Evolutionary conservation across 2,329 filamentous ascomycete species (phyloP).

Genomic region (Triangularia setosa): DNA sequence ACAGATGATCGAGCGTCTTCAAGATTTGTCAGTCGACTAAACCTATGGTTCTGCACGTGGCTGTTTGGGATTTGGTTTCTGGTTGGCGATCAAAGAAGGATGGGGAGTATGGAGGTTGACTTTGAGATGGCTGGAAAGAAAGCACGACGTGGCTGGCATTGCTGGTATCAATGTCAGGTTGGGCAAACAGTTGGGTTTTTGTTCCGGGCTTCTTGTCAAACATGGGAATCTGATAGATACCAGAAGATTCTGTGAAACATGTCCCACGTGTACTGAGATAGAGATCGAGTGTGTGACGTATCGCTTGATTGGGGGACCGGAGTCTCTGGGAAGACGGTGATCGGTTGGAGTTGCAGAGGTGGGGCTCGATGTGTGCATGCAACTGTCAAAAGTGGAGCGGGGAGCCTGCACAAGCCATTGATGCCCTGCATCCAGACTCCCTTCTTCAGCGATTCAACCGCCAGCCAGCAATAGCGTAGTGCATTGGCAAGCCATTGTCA

Average conservation of each 20-base stretch:
- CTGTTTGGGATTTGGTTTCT: too few relatives aligned
- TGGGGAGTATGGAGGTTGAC: too few relatives aligned
- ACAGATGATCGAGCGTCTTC: too few relatives aligned
- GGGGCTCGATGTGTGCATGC: background rate
- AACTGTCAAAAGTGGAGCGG: background rate
- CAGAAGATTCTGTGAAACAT: background rate
- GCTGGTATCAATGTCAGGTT: background rate
- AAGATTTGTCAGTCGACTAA: too few relatives aligned
- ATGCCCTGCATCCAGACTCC: background rate
- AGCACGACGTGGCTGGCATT: background rate
- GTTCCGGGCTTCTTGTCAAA: background rate
- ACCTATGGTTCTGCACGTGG: too few relatives aligned
- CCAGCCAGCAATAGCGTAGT: constrained; percentile 2
- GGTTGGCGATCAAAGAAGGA: too few relatives aligned
- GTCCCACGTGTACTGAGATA: background rate
- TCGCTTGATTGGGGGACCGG: background rate
- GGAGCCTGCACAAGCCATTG: background rate
- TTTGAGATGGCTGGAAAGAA: too few relatives aligned
- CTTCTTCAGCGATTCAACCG: constrained; percentile 7
- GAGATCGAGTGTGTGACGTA: background rate
- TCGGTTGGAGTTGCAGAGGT: background rate
- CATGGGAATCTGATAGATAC: background rate
- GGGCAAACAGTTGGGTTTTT: background rate
- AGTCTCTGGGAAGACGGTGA: background rate
- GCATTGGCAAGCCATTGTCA: constrained; percentile 8